Base-by-base conservation (phyloP, 225 moss, liverwort and hornwort genomes). In the Neckera pumila region DNA sequence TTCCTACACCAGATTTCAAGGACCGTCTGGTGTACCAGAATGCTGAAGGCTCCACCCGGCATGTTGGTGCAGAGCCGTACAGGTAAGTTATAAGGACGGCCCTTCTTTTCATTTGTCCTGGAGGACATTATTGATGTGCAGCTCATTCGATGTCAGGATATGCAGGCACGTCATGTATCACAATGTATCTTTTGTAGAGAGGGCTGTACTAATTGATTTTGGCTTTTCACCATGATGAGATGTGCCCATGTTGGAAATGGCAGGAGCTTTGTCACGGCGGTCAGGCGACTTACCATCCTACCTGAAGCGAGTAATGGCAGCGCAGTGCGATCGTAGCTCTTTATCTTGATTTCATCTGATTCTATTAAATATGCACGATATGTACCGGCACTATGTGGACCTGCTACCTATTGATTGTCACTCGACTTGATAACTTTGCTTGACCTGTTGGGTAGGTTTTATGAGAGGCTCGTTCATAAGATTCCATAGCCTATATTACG, bases 61-160 rank as follows among this genome's bases (percentile, higher is more conserved):
- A 90, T 20, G 96, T 99, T 47, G 99, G 99, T 80, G 92, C 85
- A 33, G 99, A 99, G 89, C 96, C 97, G 27, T 99, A 96, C 95
- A 94, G 97, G 99, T 99, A 92, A 51, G 76, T 60, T 60, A 0
- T 51, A 58, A 82, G 67, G 67, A 51, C 40, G 10, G 40, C 57
- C 64, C 47, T 45, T 71, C 42, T 53, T 56, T 26, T 31, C 38
- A 6, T 74, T 23, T 64, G 57, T 84, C 54, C 57, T 54, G 40
- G n/a, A 18, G 51, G 57, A 28, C 83, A 80, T 83, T 63, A 66
- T 49, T 59, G 17, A 30, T 38, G 86, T 62, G 33, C 31, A 81
- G 76, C 76, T 60, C 85, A 76, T 54, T n/a, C 71, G 30, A 27
- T 77, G 77, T 77, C 42, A 83, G 81, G 63, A 26, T 61, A 28